A percentile compares a stretch with the other conserved stretches of the same genome.
These are phyloP conservation scores for Fraxinus dipetala DNA, from an alignment of 305 asterid genomes.

Conservation along the genomic window DNA sequence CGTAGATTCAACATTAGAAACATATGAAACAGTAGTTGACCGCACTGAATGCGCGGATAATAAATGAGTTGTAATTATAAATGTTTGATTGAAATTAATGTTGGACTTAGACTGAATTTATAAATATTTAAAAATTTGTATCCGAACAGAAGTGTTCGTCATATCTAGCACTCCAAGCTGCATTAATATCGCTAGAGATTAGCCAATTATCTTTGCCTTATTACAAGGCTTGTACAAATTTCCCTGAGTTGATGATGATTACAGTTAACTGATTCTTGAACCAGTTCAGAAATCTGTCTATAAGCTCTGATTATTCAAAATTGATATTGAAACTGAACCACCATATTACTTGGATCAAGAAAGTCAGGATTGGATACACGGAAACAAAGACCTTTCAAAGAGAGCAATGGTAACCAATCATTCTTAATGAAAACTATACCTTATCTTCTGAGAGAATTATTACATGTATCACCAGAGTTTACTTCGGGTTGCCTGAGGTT, in stretches of 20 bases:
- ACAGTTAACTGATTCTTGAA: not conserved
- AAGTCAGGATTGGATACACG: not conserved
- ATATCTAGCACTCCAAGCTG: not conserved
- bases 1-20: not conserved
- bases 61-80: not conserved
- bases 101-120: not conserved
- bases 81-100: not conserved
- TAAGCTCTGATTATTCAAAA: not conserved
- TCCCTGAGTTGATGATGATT: not conserved
- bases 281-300: not conserved
- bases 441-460: not conserved
- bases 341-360: not conserved
- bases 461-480: not conserved
- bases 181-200: not conserved
- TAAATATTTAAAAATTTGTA: not conserved
- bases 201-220: not conserved
- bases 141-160: not conserved
- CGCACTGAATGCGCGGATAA: not conserved
- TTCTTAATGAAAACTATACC: not conserved
- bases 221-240: not conserved
- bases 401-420: not conserved
- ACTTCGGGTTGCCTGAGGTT: not conserved
- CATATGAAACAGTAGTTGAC: not conserved
- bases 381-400: not conserved
- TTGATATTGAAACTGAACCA: not conserved